A percentile compares a stretch with the other conserved stretches of the same genome.
phyloP scores from a whole-genome alignment of 2,329 filamentous ascomycete genomes.

The Talaromyces sp. region DNA sequence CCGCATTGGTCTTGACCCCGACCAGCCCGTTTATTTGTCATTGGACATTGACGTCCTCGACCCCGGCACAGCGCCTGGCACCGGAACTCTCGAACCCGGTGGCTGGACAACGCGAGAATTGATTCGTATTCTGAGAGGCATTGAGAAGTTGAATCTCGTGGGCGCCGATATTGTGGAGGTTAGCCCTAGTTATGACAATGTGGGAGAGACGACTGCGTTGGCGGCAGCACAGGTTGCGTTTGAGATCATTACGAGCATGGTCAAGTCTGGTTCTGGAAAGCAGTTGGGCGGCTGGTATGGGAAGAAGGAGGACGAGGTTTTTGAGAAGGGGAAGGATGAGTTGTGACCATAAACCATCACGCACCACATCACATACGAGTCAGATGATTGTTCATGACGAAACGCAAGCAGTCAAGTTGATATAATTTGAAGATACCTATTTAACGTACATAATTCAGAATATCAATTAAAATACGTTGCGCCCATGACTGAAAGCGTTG shows the following conservation, averaged over 20 bases:
- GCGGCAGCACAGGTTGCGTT: slow-evolving; percentile 81
- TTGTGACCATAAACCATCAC: slow-evolving; percentile 20
- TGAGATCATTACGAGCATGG: slow-evolving; percentile 69
- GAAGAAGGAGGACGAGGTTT: slow-evolving; percentile 23
- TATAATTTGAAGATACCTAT: neutral
- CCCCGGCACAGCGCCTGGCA: slow-evolving; percentile 67
- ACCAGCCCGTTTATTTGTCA: slow-evolving; percentile 75
- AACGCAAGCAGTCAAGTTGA: neutral
- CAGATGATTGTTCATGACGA: neutral
- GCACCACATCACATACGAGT: too few relatives aligned
- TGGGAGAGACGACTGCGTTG: slow-evolving; percentile 75
- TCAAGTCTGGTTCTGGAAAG: slow-evolving; percentile 42
- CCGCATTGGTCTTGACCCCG: slow-evolving; percentile 61
- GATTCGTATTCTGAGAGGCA: slow-evolving; percentile 74
- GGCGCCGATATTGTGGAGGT: slow-evolving; percentile 91
- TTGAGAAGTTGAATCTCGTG: slow-evolving; percentile 79
- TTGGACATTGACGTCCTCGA: slow-evolving; percentile 81
- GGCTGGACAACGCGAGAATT: slow-evolving; percentile 89
- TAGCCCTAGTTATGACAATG: slow-evolving; percentile 76
- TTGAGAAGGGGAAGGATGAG: slow-evolving; percentile 24
- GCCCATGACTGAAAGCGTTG: neutral
- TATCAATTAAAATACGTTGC: neutral
- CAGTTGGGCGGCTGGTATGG: slow-evolving; percentile 43
- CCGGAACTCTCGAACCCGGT: slow-evolving; percentile 84
- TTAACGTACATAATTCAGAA: too few relatives aligned